These are phyloP conservation scores for Typha latifolia DNA, from an alignment of 176 grass and related monocot species.

Conservation along the genomic window DNA sequence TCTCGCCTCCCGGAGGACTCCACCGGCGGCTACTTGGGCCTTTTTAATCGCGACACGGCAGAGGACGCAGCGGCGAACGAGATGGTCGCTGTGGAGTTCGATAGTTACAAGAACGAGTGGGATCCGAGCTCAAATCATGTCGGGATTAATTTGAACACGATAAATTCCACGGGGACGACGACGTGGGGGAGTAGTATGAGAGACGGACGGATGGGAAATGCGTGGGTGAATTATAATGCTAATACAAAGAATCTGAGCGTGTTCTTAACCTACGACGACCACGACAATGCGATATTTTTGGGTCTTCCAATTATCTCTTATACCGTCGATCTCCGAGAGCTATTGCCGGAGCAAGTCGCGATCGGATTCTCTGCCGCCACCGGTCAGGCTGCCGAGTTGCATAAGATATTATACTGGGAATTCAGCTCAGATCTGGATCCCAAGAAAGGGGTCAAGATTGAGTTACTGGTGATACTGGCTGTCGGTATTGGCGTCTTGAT, in stretches of 20 bases:
- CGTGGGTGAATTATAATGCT: constrained; percentile 47
- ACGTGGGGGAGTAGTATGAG: constrained; percentile 37
- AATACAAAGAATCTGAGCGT: constrained; percentile 43
- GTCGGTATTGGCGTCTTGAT: constrained; percentile 22
- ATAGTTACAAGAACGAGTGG: constrained; percentile 31
- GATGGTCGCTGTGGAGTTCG: constrained; percentile 51
- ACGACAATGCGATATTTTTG: constrained; percentile 14
- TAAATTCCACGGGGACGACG: constrained; percentile 18
- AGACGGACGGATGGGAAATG: constrained; percentile 33
- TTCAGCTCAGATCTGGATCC: constrained; percentile 52
- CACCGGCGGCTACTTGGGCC: constrained; percentile 28
- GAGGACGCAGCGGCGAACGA: constrained; percentile 6
- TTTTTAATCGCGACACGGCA: constrained; percentile 20
- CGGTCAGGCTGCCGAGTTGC: constrained; percentile 48
- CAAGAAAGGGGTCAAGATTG: constrained; percentile 19
- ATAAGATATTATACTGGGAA: constrained; percentile 67
- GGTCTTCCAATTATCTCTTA: constrained; percentile 30
- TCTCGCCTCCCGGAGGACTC: constrained; percentile 30
- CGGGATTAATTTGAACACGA: constrained; percentile 43
- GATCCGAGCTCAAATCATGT: constrained; percentile 45
- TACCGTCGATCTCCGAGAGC: constrained; percentile 29
- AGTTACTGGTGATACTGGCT: constrained; percentile 29
- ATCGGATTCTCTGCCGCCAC: constrained; percentile 66
- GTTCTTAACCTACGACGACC: constrained; percentile 40
- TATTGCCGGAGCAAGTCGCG: constrained; percentile 30